Conservation (phyloP, 2,329 filamentous ascomycete species). For the Aspergillus sp. region DNA sequence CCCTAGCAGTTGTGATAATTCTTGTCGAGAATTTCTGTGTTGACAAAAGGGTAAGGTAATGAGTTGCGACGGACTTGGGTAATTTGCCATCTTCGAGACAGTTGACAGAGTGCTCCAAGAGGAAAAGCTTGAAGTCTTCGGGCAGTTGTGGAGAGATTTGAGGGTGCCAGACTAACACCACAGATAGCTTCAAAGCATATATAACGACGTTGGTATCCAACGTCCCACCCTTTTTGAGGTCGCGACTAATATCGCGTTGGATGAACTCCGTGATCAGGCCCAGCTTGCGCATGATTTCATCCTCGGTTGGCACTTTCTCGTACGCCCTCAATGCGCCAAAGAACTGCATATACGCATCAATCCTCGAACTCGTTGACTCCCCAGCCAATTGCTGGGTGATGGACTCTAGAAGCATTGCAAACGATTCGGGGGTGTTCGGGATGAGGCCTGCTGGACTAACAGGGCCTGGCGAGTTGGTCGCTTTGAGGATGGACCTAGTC, state of each 20-base stretch:
- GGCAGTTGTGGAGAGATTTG: slow-evolving; percentile 70
- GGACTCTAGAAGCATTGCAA: slow-evolving; percentile 81
- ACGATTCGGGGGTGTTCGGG: slow-evolving; percentile 56
- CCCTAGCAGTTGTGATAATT: slow-evolving; percentile 70
- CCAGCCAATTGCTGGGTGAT: slow-evolving; percentile 78
- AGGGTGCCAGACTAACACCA: slow-evolving; percentile 72
- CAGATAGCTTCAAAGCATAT: slow-evolving; percentile 75
- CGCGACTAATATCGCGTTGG: slow-evolving; percentile 72
- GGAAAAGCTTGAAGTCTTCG: slow-evolving; percentile 74
- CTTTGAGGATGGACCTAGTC: slow-evolving; percentile 80
- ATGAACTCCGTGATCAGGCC: slow-evolving; percentile 77
- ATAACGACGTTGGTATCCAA: slow-evolving; percentile 70
- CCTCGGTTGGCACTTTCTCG: slow-evolving; percentile 74
- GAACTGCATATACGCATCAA: slow-evolving; percentile 85
- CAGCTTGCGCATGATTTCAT: slow-evolving; percentile 74
- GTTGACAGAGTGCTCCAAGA: slow-evolving; percentile 77
- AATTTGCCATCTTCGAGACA: slow-evolving; percentile 66
- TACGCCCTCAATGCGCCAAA: slow-evolving; percentile 75
- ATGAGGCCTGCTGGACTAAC: slow-evolving; percentile 45
- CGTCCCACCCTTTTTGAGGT: slow-evolving; percentile 54
- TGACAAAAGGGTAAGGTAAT: slow-evolving; percentile 76
- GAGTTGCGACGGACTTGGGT: slow-evolving; percentile 75
- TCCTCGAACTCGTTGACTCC: slow-evolving; percentile 66
- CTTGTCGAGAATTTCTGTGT: slow-evolving; percentile 75
- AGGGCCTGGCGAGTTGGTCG: slow-evolving; percentile 45